Percentiles rank a stretch among this genome's conserved stretches.
Conservation (phyloP, 805 yeast species). For the Lipomyces lipofer region DNA sequence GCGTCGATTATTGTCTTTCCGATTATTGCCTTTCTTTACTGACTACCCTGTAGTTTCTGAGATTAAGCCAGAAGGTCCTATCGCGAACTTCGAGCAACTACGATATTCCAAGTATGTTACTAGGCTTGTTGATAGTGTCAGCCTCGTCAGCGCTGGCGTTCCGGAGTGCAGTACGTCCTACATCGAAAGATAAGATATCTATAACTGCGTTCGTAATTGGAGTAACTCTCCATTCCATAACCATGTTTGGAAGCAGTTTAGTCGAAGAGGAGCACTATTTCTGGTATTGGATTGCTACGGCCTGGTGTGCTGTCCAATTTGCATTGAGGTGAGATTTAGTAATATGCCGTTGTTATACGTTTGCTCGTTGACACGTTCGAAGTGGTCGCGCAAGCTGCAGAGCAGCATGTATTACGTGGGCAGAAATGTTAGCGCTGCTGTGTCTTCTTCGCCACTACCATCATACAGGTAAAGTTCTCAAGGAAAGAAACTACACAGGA, state of each 20-base stretch:
- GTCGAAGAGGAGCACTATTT: conserved; percentile 95
- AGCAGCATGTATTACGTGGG: conserved; percentile 28
- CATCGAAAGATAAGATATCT: not conserved
- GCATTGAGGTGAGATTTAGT: not conserved
- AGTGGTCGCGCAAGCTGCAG: conserved; percentile 5
- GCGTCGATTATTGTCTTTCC: not conserved
- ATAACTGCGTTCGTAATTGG: conserved; percentile 33
- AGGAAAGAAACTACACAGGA: not conserved
- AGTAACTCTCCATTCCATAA: conserved; percentile 47
- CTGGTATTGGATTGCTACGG: conserved; percentile 80
- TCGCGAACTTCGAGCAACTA: conserved; percentile 64
- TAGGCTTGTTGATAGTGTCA: conserved; percentile 45
- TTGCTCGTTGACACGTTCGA: not conserved
- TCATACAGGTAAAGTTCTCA: conserved; percentile 48
- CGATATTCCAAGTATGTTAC: conserved; percentile 51
- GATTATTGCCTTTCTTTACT: not conserved
- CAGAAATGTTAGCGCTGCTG: conserved; percentile 41
- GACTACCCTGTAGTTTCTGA: conserved; percentile 8
- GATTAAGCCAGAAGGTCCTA: conserved; percentile 35
- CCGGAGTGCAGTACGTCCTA: conserved; percentile 3
- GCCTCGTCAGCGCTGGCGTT: conserved; percentile 22
- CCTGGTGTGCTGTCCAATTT: conserved; percentile 29
- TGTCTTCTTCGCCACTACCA: conserved; percentile 81
- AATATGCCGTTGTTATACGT: too few relatives aligned
- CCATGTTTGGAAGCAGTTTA: conserved; percentile 82